These are phyloP conservation scores for Globisporangium recalcitrans DNA, from an alignment of 352 stramenopile genomes.

Conservation along the genomic window DNA sequence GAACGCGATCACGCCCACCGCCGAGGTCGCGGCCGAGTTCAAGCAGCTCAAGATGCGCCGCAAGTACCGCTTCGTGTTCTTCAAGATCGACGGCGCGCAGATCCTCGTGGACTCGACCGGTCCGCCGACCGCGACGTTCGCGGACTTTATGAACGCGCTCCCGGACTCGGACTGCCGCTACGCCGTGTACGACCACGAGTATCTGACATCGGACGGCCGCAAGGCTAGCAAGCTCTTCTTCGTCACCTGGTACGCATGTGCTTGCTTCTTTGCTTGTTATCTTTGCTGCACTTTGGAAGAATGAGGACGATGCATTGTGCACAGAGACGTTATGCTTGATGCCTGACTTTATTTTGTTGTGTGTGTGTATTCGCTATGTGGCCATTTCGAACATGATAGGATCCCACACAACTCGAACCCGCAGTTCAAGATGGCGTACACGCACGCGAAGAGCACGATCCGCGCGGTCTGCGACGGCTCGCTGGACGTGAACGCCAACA, in stretches of 20 bases:
- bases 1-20: conserved; percentile 64
- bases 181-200: conserved; percentile 86
- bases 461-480: conserved; percentile 72
- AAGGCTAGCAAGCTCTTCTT: conserved; percentile 88
- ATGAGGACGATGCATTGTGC: too few relatives aligned
- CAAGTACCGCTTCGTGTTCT: conserved; percentile 81
- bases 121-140: conserved; percentile 43
- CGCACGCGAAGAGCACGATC: conserved; percentile 80
- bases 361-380: not conserved
- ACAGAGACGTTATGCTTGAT: not conserved
- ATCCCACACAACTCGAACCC: conserved; percentile 79
- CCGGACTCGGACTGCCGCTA: conserved; percentile 84
- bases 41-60: conserved; percentile 87
- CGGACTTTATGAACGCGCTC: conserved; percentile 49
- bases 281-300: not conserved
- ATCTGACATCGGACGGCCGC: conserved; percentile 62
- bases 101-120: conserved; percentile 60
- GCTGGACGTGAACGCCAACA: conserved; percentile 72
- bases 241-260: conserved; percentile 59
- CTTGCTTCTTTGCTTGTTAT: not conserved
- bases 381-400: conserved; percentile 37
- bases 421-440: conserved; percentile 87
- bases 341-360: not conserved
- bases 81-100: conserved; percentile 71
- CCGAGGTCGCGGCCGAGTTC: conserved; percentile 60